A percentile compares a stretch with the other conserved stretches of the same genome.
Conservation (phyloP, 768 basidiomycete genomes). For the Hemileccinum rubropunctum region DNA sequence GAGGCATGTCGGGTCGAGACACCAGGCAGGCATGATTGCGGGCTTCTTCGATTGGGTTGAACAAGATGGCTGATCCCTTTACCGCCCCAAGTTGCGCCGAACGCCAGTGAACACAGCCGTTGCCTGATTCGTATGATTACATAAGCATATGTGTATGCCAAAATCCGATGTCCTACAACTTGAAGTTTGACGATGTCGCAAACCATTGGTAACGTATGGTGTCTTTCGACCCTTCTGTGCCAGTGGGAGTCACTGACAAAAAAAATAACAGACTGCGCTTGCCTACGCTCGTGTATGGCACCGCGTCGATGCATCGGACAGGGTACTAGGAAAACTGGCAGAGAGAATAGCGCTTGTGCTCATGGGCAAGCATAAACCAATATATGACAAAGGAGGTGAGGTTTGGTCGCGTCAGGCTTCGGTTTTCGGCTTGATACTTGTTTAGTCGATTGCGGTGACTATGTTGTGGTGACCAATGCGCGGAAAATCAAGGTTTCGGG, state of each 20-base stretch:
- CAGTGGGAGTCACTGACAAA: not conserved
- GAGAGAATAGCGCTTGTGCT: constrained; percentile 91
- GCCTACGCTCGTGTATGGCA: constrained; percentile 97
- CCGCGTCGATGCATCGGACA: constrained; percentile 86
- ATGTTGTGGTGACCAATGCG: constrained; percentile 93
- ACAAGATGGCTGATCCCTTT: too few species aligned
- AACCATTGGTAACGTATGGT: constrained; percentile 72
- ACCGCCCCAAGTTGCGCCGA: too few species aligned
- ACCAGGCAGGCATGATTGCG: too few species aligned
- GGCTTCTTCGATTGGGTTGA: too few species aligned
- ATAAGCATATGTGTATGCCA: not conserved
- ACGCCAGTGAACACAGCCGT: too few species aligned
- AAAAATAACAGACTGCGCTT: constrained; percentile 73
- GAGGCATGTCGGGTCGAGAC: too few species aligned
- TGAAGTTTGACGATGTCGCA: too few species aligned
- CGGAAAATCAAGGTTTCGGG: constrained; percentile 83
- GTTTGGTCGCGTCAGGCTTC: not conserved
- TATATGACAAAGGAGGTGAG: constrained; percentile 88
- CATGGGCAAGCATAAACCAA: constrained; percentile 99
- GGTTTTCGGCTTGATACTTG: not conserved
- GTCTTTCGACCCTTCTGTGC: not conserved
- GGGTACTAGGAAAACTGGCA: constrained; percentile 92
- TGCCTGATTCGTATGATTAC: not conserved
- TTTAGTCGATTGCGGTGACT: constrained; percentile 95
- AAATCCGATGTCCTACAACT: too few species aligned